Percentiles rank a stretch among this genome's conserved stretches.
phyloP scores from a whole-genome alignment of 2,329 filamentous ascomycete species.

The Fusarium mundagurra region DNA sequence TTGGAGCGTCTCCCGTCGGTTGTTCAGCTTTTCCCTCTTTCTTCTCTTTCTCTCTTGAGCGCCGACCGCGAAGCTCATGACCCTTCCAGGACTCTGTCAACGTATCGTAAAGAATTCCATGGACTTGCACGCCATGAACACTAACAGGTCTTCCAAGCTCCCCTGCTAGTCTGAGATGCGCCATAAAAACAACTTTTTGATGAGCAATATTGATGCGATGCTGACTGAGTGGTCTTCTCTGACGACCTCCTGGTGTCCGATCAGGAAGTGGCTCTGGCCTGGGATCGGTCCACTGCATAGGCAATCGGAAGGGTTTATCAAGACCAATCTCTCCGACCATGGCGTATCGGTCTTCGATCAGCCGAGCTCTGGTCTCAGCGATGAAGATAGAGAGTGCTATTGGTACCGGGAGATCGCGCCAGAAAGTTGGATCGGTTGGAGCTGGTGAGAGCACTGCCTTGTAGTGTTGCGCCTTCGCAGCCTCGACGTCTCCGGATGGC shows the following conservation, averaged over 20 bases:
- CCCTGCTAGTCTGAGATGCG: slow-evolving; percentile 74
- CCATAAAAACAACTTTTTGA: slow-evolving; percentile 69
- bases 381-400: slow-evolving; percentile 66
- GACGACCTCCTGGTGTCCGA: slow-evolving; percentile 72
- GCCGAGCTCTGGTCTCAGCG: slow-evolving; percentile 60
- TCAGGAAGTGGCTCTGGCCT: slow-evolving; percentile 19
- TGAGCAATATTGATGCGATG: slow-evolving; percentile 73
- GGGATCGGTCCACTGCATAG: slow-evolving; percentile 60
- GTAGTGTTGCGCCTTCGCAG: slow-evolving; percentile 33
- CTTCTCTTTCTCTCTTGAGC: slow-evolving; percentile 48
- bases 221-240: slow-evolving; percentile 72
- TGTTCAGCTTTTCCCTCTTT: not conserved
- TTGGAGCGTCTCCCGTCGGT: slow-evolving; percentile 43
- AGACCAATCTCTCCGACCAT: slow-evolving; percentile 79
- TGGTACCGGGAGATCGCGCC: slow-evolving; percentile 63
- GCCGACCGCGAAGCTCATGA: slow-evolving; percentile 66
- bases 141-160: slow-evolving; percentile 71
- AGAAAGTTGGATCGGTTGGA: slow-evolving; percentile 31
- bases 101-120: slow-evolving; percentile 72
- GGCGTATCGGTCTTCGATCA: slow-evolving; percentile 67
- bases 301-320: slow-evolving; percentile 77
- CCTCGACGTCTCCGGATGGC: not conserved
- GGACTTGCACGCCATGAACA: slow-evolving; percentile 77
- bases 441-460: slow-evolving; percentile 20
- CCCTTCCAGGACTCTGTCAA: slow-evolving; percentile 71